phyloP scores from a whole-genome alignment of 2,329 filamentous ascomycete species.

The Hansfordia pulvinata region DNA sequence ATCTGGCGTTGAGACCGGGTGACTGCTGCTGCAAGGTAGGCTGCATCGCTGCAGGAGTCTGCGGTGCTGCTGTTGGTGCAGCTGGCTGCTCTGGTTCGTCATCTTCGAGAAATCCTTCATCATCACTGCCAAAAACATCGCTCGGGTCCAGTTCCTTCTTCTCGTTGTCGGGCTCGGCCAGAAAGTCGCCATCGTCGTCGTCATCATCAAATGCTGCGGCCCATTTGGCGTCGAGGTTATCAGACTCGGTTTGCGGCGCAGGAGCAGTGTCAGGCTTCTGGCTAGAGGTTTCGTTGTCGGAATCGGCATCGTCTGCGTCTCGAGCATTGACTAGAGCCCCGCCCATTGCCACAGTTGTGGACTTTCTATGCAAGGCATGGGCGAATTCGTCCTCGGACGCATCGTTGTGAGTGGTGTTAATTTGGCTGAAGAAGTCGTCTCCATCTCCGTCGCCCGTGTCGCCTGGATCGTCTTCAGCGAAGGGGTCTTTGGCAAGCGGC shows the following conservation, averaged over 20 bases:
- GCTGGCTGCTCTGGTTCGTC: conserved; percentile 27
- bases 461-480: conserved; percentile 9
- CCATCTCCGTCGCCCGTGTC: conserved; percentile 22
- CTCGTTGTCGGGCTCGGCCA: conserved; percentile 37
- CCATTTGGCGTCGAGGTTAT: conserved; percentile 60
- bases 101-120: conserved; percentile 74
- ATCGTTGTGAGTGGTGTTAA: conserved; percentile 20
- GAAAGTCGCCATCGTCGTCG: conserved; percentile 52
- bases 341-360: conserved; percentile 52
- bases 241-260: conserved; percentile 3
- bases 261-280: background rate
- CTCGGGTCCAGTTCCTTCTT: conserved; percentile 42
- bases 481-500: conserved; percentile 11
- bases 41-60: conserved; percentile 11
- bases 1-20: conserved; percentile 18
- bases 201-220: conserved; percentile 68
- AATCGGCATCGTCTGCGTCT: conserved; percentile 8
- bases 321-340: conserved; percentile 8
- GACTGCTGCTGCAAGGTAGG: conserved; percentile 8
- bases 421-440: conserved; percentile 50
- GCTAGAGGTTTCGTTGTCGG: conserved; percentile 8
- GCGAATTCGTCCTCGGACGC: conserved; percentile 13
- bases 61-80: conserved; percentile 8
- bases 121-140: conserved; percentile 67
- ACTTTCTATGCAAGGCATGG: conserved; percentile 47